phyloP scores from a whole-genome alignment of 1,139 yeast genomes.

The Debaryomycetaceae sp. region DNA sequence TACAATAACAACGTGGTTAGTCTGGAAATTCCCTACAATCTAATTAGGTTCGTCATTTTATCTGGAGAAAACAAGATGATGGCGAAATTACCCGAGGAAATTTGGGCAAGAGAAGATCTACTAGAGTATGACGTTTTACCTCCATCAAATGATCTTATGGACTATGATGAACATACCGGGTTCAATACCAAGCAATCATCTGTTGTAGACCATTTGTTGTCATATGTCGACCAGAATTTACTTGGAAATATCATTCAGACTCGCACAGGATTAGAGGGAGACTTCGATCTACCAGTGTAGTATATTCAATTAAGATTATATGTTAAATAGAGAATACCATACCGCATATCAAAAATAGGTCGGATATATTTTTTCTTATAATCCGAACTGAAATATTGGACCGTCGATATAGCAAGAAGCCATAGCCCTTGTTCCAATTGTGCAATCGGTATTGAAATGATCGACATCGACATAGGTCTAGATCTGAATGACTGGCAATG shows the following conservation, averaged over 20 bases:
- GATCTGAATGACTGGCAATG: slow-evolving; percentile 35
- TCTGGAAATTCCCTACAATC: slow-evolving; percentile 50
- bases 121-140: slow-evolving; percentile 72
- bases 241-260: slow-evolving; percentile 35
- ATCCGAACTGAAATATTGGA: too few species aligned
- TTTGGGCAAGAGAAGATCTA: slow-evolving; percentile 62
- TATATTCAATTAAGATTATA: too few species aligned
- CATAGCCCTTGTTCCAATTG: too few species aligned
- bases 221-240: slow-evolving; percentile 38
- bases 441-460: slow-evolving; percentile 21
- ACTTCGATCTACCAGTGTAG: background rate
- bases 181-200: slow-evolving; percentile 12
- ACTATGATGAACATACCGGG: slow-evolving; percentile 28
- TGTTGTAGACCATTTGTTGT: slow-evolving; percentile 30
- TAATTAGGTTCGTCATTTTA: slow-evolving; percentile 62
- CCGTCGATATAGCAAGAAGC: too few species aligned
- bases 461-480: slow-evolving; percentile 42
- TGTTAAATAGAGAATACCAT: too few species aligned
- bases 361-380: too few species aligned
- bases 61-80: slow-evolving; percentile 68
- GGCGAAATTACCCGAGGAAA: slow-evolving; percentile 60
- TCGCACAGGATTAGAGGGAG: slow-evolving; percentile 23
- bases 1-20: slow-evolving; percentile 5
- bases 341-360: too few species aligned
- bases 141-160: slow-evolving; percentile 36